Base-by-base conservation (phyloP, 208 protist genomes). In the Naegleria gruberi region DNA sequence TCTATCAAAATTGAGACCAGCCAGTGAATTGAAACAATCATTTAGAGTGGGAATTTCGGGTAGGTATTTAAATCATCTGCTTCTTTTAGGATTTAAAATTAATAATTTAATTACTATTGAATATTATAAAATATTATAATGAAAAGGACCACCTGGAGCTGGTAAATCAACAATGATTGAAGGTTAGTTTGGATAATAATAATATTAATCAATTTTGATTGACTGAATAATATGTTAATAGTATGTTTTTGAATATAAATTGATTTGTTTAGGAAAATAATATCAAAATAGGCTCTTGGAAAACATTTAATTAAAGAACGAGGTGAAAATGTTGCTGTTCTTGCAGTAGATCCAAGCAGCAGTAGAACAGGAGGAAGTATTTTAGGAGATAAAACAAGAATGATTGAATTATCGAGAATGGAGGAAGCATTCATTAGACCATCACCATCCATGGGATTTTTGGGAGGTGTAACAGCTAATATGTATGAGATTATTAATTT, bases 91-190 rank as follows among this genome's bases (percentile, higher is more conserved):
- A 86, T n/a, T 46, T 23, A 57, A 30, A 17, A 30, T 34, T 30
- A 34, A 8, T 15, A 87, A 46, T 37, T 44, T 91, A 37, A 23
- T 12, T 4, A 51, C 82, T n/a, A 90, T 7, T 90, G 30, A 41
- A 6, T 47, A 8, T 17, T 84, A 85, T 37, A 65, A 17, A 37
- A 37, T 23, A 37, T 37, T 7, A 81, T 37, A 37, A 7, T 34
- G 10, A 81, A 37, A 5, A 37, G 65, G 97, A 30, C 96, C 97
- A 55, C 98, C 98, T 12, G 97, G 98, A 37, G 96, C 96, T 2
- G 97, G 97, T 65, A 99, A 99, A 93, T 97, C 94, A 6, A 97
- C 94, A 46, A 96, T 99, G 41, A 97, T 99, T 30, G 97, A 98
- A 89, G 85, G 95, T 23, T 92, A 30, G 51, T 65, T 30, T 65